Conservation (phyloP, 176 grass and related monocot species). For the Zoysia japonica region DNA sequence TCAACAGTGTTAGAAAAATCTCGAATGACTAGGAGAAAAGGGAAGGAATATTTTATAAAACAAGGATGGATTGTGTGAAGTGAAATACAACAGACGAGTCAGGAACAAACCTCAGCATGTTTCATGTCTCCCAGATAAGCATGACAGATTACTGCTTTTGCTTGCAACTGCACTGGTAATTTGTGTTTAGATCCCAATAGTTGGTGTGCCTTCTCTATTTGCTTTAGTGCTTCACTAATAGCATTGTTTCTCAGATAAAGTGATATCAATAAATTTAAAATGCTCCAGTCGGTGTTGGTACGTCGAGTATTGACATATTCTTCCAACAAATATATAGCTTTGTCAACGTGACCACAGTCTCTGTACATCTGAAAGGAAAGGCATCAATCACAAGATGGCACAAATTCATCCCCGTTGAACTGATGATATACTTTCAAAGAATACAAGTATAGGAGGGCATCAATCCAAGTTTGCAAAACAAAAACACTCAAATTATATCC, state of each 20-base stretch:
- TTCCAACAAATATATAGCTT: constrained; percentile 77
- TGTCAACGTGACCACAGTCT: constrained; percentile 65
- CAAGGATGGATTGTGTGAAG: constrained; percentile 8
- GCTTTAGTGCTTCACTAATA: constrained; percentile 64
- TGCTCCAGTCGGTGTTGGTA: constrained; percentile 42
- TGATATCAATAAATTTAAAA: constrained; percentile 72
- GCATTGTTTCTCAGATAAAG: constrained; percentile 67
- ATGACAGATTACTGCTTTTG: constrained; percentile 64
- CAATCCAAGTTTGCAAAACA: background rate
- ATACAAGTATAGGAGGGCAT: background rate
- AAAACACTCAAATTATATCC: background rate
- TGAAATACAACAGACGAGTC: background rate
- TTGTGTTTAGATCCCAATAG: constrained; percentile 41
- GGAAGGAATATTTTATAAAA: background rate
- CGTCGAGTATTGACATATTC: constrained; percentile 49
- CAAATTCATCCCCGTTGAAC: background rate
- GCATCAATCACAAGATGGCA: background rate
- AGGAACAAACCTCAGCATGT: constrained; percentile 71
- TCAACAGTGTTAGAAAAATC: background rate
- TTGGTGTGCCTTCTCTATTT: constrained; percentile 51
- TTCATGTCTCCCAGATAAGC: constrained; percentile 82
- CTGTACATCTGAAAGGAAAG: constrained; percentile 76
- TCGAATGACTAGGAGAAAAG: background rate
- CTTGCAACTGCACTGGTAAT: constrained; percentile 61
- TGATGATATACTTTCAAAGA: background rate